phyloP scores from a whole-genome alignment of 2,329 filamentous ascomycete species.

The Monosporascus sp. region DNA sequence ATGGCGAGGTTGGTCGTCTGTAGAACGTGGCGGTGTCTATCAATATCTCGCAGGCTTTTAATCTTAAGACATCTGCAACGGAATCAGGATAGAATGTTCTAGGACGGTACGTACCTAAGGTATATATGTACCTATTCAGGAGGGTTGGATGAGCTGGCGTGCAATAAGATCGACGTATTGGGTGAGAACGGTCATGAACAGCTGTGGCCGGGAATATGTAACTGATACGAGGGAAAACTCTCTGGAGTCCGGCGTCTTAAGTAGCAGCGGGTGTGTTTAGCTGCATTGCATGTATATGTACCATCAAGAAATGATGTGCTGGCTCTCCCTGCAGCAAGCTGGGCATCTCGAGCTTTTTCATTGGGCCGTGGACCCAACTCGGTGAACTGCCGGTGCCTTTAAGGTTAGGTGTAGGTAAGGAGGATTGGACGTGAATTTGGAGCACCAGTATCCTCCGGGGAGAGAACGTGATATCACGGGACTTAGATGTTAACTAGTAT shows the following conservation, averaged over 20 bases:
- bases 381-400: background rate
- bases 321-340: conserved; percentile 5
- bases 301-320: conserved; percentile 17
- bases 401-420: background rate
- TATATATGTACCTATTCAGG: background rate
- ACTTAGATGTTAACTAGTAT: background rate
- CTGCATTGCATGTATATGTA: conserved; percentile 15
- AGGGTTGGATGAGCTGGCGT: background rate
- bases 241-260: background rate
- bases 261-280: conserved; percentile 12
- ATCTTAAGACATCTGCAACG: background rate
- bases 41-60: background rate
- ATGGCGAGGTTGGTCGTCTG: no score
- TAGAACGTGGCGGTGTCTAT: background rate
- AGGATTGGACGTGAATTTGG: background rate
- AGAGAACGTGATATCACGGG: no score
- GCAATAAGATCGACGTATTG: background rate
- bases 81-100: background rate
- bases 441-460: background rate
- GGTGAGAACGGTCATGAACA: background rate
- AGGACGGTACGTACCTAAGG: background rate
- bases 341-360: conserved; percentile 1
- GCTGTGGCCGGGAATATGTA: background rate
- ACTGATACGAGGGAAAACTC: background rate
- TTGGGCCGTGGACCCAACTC: conserved; percentile 7